A percentile compares a stretch with the other conserved stretches of the same genome.
Conservation (phyloP, 345 rosid genomes). For the Aquilaria sinensis region DNA sequence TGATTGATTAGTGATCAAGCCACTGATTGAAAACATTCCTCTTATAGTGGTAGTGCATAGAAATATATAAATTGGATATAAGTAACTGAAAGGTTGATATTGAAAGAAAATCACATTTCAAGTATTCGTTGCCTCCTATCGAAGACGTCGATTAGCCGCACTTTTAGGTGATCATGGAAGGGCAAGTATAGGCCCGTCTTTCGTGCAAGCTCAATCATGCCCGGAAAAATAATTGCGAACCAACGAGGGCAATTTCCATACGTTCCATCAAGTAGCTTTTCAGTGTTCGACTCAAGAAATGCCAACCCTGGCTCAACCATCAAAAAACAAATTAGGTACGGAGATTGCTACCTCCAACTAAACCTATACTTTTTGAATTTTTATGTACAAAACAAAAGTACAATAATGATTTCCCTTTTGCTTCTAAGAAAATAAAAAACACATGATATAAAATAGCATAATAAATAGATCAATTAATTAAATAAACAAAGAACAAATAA, state of each 20-base stretch:
- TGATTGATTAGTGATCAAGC: background rate
- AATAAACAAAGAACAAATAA: constrained; percentile 33
- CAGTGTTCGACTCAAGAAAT: constrained; percentile 30
- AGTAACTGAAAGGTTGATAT: too few species aligned
- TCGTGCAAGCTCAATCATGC: constrained; percentile 43
- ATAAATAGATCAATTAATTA: too few species aligned
- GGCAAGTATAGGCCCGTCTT: constrained; percentile 27
- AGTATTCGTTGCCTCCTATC: constrained; percentile 29
- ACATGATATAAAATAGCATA: too few species aligned
- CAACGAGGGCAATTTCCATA: constrained; percentile 36
- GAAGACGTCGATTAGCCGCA: constrained; percentile 17
- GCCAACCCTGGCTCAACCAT: constrained; percentile 23
- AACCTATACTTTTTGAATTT: too few species aligned
- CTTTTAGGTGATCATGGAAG: constrained; percentile 14
- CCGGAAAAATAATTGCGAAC: constrained; percentile 47
- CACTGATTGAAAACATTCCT: background rate
- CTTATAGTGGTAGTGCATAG: too few species aligned
- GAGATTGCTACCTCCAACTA: too few species aligned
- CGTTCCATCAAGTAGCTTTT: constrained; percentile 23
- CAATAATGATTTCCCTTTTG: constrained; percentile 26
- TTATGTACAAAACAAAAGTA: background rate
- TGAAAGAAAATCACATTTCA: constrained; percentile 16
- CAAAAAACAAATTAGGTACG: background rate
- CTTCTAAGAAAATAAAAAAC: too few species aligned
- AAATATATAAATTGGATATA: too few species aligned